These are phyloP conservation scores for Xylaria castorea DNA, from an alignment of 495 filamentous ascomycete species.

Conservation along the genomic window DNA sequence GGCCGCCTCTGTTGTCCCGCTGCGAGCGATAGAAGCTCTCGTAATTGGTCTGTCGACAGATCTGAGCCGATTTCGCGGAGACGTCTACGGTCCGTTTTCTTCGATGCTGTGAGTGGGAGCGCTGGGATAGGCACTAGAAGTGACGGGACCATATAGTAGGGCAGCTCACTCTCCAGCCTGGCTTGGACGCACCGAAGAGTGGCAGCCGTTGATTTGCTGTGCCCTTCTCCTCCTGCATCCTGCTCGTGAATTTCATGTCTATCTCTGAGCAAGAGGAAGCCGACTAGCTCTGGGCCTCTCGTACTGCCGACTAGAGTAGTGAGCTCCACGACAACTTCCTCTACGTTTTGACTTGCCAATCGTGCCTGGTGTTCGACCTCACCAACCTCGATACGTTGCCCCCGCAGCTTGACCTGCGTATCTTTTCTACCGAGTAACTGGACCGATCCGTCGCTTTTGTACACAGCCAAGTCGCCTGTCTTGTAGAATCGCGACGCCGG, in stretches of 20 bases:
- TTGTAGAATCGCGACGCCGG: background rate
- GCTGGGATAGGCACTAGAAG: constrained; percentile 30
- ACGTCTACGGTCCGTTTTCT: constrained; percentile 26
- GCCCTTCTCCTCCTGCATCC: background rate
- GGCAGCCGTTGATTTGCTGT: background rate
- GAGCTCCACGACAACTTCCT: constrained; percentile 54
- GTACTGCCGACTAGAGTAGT: constrained; percentile 33
- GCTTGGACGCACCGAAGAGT: background rate
- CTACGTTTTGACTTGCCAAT: constrained; percentile 21
- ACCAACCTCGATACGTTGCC: constrained; percentile 50
- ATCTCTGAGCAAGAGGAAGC: constrained; percentile 1
- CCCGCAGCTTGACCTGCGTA: constrained; percentile 35
- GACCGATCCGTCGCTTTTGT: constrained; percentile 7
- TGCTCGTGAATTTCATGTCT: background rate
- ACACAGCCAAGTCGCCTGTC: constrained; percentile 52
- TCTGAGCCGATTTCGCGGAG: constrained; percentile 7
- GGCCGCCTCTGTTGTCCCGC: background rate
- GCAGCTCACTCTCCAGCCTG: constrained; percentile 21
- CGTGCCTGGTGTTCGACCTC: constrained; percentile 44
- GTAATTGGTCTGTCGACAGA: background rate
- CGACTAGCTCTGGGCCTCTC: background rate
- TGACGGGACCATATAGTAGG: constrained; percentile 37
- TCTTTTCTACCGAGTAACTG: constrained; percentile 4
- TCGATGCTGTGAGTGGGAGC: constrained; percentile 19
- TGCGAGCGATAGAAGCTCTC: background rate